phyloP scores from a whole-genome alignment of 257 asterid genomes.

The Cordia subcordata region DNA sequence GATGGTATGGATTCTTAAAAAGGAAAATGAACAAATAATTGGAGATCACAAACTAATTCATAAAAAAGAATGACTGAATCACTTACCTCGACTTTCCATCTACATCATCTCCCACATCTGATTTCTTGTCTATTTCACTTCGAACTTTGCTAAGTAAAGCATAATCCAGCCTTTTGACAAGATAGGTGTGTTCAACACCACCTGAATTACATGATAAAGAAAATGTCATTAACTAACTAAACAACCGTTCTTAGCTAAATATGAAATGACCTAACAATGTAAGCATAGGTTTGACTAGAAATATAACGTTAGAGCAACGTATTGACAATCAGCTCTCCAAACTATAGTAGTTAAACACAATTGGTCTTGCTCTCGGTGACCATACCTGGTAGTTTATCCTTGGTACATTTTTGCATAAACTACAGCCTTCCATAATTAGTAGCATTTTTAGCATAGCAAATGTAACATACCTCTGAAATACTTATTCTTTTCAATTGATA shows the following conservation, averaged over 20 bases:
- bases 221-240: constrained; percentile 5
- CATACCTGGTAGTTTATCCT: too few species aligned
- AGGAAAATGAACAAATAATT: not conserved
- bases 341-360: too few species aligned
- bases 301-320: too few species aligned
- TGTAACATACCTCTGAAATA: constrained; percentile 79
- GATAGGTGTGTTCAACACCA: constrained; percentile 98
- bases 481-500: constrained; percentile 97
- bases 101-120: constrained; percentile 74
- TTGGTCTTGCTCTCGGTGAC: too few species aligned
- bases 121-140: constrained; percentile 91
- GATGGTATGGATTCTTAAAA: too few species aligned
- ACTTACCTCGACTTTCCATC: constrained; percentile 62
- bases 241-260: constrained; percentile 11
- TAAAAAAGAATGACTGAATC: constrained; percentile 4
- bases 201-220: constrained; percentile 46
- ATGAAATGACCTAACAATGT: too few species aligned
- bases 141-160: constrained; percentile 93
- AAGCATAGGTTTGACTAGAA: too few species aligned
- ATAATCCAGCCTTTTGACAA: constrained; percentile 95
- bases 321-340: too few species aligned
- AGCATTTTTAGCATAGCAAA: constrained; percentile 1
- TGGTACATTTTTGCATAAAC: not conserved
- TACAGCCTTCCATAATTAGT: not conserved
- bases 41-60: not conserved